Evolutionary conservation across 73 alveolate genomes (phyloP).

Genomic region (Symbiodinium natans): DNA sequence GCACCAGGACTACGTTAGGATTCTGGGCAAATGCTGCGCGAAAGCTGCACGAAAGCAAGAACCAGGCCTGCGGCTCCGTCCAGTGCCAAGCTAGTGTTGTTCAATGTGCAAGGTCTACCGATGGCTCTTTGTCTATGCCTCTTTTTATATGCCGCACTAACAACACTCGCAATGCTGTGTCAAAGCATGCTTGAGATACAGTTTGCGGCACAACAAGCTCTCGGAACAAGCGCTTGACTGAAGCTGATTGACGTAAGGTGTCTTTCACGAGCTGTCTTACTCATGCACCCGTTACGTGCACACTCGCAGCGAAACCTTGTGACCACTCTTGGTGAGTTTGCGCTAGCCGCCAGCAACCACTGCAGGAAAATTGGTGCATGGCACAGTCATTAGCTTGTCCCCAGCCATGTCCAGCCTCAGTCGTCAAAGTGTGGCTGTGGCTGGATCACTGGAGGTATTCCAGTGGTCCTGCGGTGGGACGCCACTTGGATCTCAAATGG

Average conservation of each 20-base stretch:
- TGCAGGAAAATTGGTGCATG: not conserved
- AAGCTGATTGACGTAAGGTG: no score
- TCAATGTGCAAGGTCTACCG: not conserved
- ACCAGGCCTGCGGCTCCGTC: constrained; percentile 26
- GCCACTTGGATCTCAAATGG: no score
- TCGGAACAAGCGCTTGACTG: no score
- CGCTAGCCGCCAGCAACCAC: not conserved
- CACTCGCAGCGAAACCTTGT: not conserved
- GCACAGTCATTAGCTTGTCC: not conserved
- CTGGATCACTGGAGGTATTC: no score
- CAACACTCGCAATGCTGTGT: constrained; percentile 6
- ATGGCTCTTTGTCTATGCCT: not conserved
- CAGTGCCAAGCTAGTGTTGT: constrained; percentile 11
- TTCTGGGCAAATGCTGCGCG: not conserved
- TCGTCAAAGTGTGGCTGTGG: not conserved
- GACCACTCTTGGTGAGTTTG: not conserved
- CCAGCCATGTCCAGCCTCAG: not conserved
- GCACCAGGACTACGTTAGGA: not conserved
- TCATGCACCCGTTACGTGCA: not conserved
- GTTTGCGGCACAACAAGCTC: no score
- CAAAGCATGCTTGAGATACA: not conserved
- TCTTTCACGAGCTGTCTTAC: no score
- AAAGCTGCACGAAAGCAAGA: not conserved
- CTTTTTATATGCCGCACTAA: not conserved
- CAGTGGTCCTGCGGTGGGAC: no score